Percentiles rank a stretch among this genome's conserved stretches.
phyloP scores from a whole-genome alignment of 805 yeast species.

The Nakazawaea pomicola region DNA sequence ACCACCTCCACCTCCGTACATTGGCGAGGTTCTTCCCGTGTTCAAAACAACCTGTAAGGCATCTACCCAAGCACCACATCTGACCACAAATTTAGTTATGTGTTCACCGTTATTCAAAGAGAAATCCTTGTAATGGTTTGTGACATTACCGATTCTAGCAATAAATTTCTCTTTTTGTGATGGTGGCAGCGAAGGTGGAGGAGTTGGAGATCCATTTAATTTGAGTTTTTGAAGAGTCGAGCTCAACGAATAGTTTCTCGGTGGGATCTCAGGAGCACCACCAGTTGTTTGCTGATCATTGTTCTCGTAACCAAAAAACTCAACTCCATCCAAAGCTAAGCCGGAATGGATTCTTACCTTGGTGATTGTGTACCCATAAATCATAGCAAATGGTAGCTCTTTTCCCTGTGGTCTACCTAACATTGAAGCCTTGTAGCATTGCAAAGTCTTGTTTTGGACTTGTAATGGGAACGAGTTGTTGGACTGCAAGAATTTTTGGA shows the following conservation, averaged over 20 bases:
- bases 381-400: constrained; percentile 23
- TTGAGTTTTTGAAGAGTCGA: constrained; percentile 4
- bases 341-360: constrained; percentile 69
- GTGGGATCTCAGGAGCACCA: constrained; percentile 38
- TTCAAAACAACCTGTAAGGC: constrained; percentile 70
- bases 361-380: constrained; percentile 34
- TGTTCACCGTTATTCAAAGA: constrained; percentile 52
- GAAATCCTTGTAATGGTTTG: constrained; percentile 49
- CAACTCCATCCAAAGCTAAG: constrained; percentile 75
- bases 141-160: constrained; percentile 47
- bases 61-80: constrained; percentile 89
- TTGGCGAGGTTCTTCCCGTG: constrained; percentile 44
- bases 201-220: too few relatives aligned
- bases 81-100: constrained; percentile 53
- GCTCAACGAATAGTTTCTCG: constrained; percentile 32
- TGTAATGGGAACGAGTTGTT: constrained; percentile 15
- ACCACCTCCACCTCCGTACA: constrained; percentile 69
- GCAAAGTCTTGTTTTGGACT: constrained; percentile 10
- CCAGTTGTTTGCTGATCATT: too few relatives aligned
- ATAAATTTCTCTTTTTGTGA: constrained; percentile 12
- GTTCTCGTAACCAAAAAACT: constrained; percentile 38
- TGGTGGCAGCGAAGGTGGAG: too few relatives aligned
- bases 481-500: constrained; percentile 29
- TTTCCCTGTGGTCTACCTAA: constrained; percentile 22
- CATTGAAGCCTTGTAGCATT: constrained; percentile 7